A percentile compares a stretch with the other conserved stretches of the same genome.
These are phyloP conservation scores for Cladorrhinum sp. DNA, from an alignment of 2,329 filamentous ascomycete species.

Conservation along the genomic window DNA sequence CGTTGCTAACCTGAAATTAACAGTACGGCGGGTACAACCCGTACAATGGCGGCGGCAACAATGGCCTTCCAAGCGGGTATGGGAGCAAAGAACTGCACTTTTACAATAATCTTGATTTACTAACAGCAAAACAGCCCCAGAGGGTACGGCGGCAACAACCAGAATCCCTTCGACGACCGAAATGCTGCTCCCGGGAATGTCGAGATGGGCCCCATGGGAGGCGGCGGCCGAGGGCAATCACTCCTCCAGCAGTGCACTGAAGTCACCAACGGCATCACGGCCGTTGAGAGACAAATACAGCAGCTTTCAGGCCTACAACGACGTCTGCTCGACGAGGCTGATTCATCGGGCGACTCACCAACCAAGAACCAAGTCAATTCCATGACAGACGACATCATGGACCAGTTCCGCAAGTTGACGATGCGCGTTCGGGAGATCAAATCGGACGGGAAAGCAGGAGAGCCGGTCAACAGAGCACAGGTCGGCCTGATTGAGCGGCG, in stretches of 20 bases:
- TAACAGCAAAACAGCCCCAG: slow-evolving; percentile 7
- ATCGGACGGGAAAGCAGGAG: slow-evolving; percentile 70
- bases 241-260: slow-evolving; percentile 83
- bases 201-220: slow-evolving; percentile 63
- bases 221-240: slow-evolving; percentile 62
- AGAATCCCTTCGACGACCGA: slow-evolving; percentile 59
- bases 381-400: slow-evolving; percentile 77
- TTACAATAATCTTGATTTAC: neutral
- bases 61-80: slow-evolving; percentile 12
- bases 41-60: slow-evolving; percentile 3
- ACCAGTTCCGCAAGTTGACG: slow-evolving; percentile 73
- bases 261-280: slow-evolving; percentile 72
- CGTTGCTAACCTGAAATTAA: neutral
- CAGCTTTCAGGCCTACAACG: slow-evolving; percentile 70
- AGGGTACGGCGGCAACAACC: slow-evolving; percentile 27
- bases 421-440: slow-evolving; percentile 80
- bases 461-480: slow-evolving; percentile 72
- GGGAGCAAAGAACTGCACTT: neutral
- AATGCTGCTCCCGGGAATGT: slow-evolving; percentile 42
- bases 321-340: slow-evolving; percentile 69
- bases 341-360: slow-evolving; percentile 64
- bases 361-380: slow-evolving; percentile 68
- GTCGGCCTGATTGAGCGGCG: slow-evolving; percentile 76
- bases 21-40: slow-evolving; percentile 22
- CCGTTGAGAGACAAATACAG: slow-evolving; percentile 69